These are phyloP conservation scores for Botryosphaeria dothidea DNA, from an alignment of 2,329 filamentous ascomycete genomes.

Conservation along the genomic window DNA sequence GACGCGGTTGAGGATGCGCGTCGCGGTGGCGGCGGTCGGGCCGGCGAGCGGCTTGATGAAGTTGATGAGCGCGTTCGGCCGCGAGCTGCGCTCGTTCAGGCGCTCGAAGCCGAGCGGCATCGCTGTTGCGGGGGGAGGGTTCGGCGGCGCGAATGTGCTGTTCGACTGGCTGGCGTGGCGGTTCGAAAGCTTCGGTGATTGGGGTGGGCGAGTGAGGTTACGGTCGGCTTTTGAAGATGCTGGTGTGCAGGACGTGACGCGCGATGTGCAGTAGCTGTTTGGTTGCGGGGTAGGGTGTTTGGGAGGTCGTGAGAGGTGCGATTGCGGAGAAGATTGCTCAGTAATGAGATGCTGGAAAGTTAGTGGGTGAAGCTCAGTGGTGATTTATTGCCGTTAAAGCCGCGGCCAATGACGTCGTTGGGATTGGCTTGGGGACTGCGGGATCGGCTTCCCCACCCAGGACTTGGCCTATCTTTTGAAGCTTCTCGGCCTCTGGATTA, in stretches of 20 bases:
- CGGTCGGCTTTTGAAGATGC: background rate
- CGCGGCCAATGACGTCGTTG: background rate
- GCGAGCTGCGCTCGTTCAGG: constrained; percentile 71
- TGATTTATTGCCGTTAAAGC: background rate
- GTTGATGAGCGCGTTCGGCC: constrained; percentile 75
- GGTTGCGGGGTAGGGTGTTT: background rate
- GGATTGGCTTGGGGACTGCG: background rate
- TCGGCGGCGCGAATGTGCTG: background rate
- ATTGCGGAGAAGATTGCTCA: background rate
- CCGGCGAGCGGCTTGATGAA: constrained; percentile 82
- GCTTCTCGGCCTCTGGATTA: background rate
- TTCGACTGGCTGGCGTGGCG: background rate
- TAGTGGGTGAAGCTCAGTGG: background rate
- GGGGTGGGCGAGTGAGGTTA: background rate
- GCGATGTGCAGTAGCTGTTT: background rate
- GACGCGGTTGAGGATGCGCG: constrained; percentile 38
- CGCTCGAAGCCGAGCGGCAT: constrained; percentile 81
- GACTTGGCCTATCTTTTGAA: too few species aligned
- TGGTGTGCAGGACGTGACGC: background rate
- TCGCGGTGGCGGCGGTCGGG: constrained; percentile 36
- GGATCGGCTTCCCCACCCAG: background rate
- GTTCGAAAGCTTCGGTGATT: background rate
- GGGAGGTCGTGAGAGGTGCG: background rate
- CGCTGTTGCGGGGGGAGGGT: background rate
- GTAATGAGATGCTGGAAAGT: background rate